These are phyloP conservation scores for Henckelia pumila DNA, from an alignment of 257 asterid species.

Conservation along the genomic window DNA sequence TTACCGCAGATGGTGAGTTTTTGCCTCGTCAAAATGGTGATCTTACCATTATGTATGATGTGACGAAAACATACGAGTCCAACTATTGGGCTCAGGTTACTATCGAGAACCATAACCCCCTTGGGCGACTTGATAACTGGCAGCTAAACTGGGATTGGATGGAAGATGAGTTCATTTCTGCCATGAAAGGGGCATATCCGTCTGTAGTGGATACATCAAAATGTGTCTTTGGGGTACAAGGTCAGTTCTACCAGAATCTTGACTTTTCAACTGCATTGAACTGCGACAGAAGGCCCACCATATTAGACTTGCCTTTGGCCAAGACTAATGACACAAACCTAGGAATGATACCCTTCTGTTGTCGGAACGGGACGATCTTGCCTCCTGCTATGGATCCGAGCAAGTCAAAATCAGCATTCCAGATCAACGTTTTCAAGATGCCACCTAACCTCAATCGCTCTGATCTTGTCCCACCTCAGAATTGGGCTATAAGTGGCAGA, in stretches of 20 bases:
- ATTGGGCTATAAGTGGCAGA: slow-evolving; percentile 67
- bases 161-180: slow-evolving; percentile 79
- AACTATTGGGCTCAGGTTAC: slow-evolving; percentile 85
- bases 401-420: slow-evolving; percentile 74
- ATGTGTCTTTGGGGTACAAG: slow-evolving; percentile 74
- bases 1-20: slow-evolving; percentile 51
- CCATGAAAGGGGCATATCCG: slow-evolving; percentile 89
- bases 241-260: slow-evolving; percentile 47
- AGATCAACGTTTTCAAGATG: slow-evolving; percentile 85
- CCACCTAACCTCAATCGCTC: slow-evolving; percentile 88
- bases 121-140: slow-evolving; percentile 92
- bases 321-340: slow-evolving; percentile 65
- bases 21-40: slow-evolving; percentile 72
- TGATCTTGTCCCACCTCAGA: slow-evolving; percentile 67
- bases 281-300: slow-evolving; percentile 74
- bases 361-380: slow-evolving; percentile 86
- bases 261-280: slow-evolving; percentile 76
- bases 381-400: slow-evolving; percentile 92
- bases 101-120: slow-evolving; percentile 73
- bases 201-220: slow-evolving; percentile 59
- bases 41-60: slow-evolving; percentile 77
- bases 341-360: slow-evolving; percentile 82
- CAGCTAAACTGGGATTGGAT: slow-evolving; percentile 96
- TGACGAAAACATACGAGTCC: slow-evolving; percentile 60
- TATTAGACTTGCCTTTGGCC: slow-evolving; percentile 68